Evolutionary conservation across 179 eudicot species (phyloP).

Genomic region (Spergularia azorica): DNA sequence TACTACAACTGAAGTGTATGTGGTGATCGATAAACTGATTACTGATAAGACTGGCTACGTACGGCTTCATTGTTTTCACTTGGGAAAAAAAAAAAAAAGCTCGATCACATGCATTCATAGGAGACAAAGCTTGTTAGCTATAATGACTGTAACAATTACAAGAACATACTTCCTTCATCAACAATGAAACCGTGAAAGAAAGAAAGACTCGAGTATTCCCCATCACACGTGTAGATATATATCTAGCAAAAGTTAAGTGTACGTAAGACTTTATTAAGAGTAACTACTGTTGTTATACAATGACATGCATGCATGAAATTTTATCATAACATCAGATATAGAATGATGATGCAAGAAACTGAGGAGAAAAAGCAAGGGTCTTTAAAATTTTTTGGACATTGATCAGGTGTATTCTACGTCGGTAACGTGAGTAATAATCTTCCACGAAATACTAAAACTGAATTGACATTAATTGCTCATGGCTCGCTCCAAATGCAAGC

Average conservation of each 20-base stretch:
- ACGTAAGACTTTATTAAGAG: neutral
- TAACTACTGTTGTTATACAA: neutral
- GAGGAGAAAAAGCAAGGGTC: neutral
- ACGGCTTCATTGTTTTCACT: neutral
- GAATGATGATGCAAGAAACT: conserved; percentile 1
- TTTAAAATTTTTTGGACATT: too few species aligned
- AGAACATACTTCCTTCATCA: conserved; percentile 20
- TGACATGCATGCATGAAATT: conserved; percentile 23
- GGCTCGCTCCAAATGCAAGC: too few species aligned
- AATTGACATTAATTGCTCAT: too few species aligned
- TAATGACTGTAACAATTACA: conserved; percentile 21
- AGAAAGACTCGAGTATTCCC: conserved; percentile 11
- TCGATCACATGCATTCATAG: too few species aligned
- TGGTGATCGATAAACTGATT: too few species aligned
- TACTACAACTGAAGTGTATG: too few species aligned
- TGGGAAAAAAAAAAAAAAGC: neutral
- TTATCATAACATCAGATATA: conserved; percentile 13
- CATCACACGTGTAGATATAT: conserved; percentile 31
- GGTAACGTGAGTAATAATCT: too few species aligned
- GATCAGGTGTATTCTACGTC: too few species aligned
- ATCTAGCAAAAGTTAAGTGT: neutral
- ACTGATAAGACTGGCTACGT: too few species aligned
- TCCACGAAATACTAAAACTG: too few species aligned
- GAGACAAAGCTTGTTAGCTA: conserved; percentile 22
- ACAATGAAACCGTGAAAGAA: conserved; percentile 10